Evolutionary conservation across 2,329 filamentous ascomycete species (phyloP).

Genomic region (Neonectria sp.): DNA sequence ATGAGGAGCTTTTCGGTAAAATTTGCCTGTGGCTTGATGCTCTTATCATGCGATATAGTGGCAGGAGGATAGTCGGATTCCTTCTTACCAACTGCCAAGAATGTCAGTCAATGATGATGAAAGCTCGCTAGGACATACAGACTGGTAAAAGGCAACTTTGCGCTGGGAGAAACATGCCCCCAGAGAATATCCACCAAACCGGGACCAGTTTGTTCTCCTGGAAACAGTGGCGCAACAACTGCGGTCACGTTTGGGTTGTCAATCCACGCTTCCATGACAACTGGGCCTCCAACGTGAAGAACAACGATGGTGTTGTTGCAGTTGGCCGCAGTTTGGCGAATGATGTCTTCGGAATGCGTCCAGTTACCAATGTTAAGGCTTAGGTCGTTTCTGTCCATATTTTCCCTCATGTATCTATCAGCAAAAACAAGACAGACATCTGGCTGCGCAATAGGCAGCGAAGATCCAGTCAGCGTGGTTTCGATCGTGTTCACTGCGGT

Average conservation of each 20-base stretch:
- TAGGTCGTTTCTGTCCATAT: background rate
- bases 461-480: background rate
- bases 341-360: background rate
- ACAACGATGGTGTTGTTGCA: conserved; percentile 69
- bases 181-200: background rate
- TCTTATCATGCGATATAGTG: background rate
- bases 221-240: conserved; percentile 58
- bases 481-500: background rate
- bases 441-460: background rate
- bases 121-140: background rate
- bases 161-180: background rate
- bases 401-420: background rate
- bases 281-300: conserved; percentile 76
- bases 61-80: background rate
- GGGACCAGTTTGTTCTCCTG: background rate
- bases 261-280: conserved; percentile 68
- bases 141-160: background rate
- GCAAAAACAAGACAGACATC: background rate
- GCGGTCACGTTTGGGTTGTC: conserved; percentile 65
- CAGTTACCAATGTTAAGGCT: background rate
- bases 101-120: background rate
- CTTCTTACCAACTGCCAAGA: background rate
- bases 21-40: background rate
- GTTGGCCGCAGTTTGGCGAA: background rate
- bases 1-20: background rate